Base-by-base conservation (phyloP, 2,329 filamentous ascomycete genomes). In the Fragosphaeria purpurea region DNA sequence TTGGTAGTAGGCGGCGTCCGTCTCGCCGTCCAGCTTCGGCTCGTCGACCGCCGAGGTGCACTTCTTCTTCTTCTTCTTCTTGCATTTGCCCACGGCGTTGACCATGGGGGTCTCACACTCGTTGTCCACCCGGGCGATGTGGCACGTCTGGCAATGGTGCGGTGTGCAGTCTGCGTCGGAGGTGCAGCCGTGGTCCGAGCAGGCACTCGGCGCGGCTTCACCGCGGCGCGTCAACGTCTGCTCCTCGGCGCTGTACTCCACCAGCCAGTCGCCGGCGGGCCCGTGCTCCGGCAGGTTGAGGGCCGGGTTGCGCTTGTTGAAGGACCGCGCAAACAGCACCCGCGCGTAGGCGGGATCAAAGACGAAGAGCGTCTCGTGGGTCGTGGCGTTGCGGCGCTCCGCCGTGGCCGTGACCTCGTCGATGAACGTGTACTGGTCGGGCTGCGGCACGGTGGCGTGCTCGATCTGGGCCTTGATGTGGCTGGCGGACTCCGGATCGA, bases 331-430 rank as follows among this genome's bases (percentile, higher is more conserved):
- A 47, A 47, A 47, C 9, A 47, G 34, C 7, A 47, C 46, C 22
- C 46, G 30, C 4, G 46, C 46, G 39, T 47, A 47, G 40, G 39
- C 13, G 11, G 46, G 46, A 37, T 47, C 46, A 22, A 47, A 47
- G 3, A 32, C 7, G 32, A 47, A 47, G 4, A 30, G 12, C 8
- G 38, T 41, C 38, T 47, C 39, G 8, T 30, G 22, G 35, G 45
- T 47, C 4, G 22, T 30, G 6, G 22, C 13, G 31, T 35, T 47
- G 9, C 10, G 30, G 30, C 33, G 30, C 32, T 44, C 42, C 3
- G 42, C 42, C 42, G 42, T 44, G 7, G 42, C 42, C 22, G 31
- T 34, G 11, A 44, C n/a, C 22, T 44, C 42, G 42, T 44, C 42
- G 30, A 44, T 32, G 34, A n/a, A 44, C 7, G n/a, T 10, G 11